Evolutionary conservation across 1,139 yeast genomes (phyloP), one percentile per base, ranked within the genome.

Genomic region (Yamadazyma epiphylla): DNA sequence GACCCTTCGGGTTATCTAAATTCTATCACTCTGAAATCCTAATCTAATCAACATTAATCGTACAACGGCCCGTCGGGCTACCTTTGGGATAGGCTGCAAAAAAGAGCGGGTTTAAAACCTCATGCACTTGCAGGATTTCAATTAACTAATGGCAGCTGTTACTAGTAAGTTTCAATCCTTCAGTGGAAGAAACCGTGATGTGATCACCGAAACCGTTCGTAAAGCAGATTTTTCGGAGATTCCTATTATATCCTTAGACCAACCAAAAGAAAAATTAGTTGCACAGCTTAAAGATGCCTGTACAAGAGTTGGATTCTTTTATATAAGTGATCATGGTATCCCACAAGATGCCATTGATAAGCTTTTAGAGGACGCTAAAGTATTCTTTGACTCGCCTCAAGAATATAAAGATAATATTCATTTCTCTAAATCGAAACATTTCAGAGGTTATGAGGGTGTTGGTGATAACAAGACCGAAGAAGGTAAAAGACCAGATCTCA

Each of bases 381-480:
- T n/a, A 4, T 41, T 41, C 31, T 41, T 41, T 31, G 26, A 38
- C 4, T 30, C 33, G 8, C 43, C 41, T 2, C 15, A 24, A 9
- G 40, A 40, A 27, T 35, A 22, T 4, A 38, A 39, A 22, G 22
- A 39, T 4, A 40, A 33, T 22, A 37, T 41, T 23, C 44, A 41
- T 29, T 41, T 40, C 22, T 37, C 42, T 13, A 38, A 40, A 20
- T 35, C 38, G 2, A 38, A 40, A 22, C 43, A 40, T 19, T 40
- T 40, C 20, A 29, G 45, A 29, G 45, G 45, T 4, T 41, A 41
- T 21, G 45, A 41, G 38, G 41, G 42, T 8, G 31, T 33, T 33
- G 45, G 45, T 7, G 45, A 41, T 25, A 41, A 41, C 25, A 31
- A 32, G 25, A 41, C 45, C 2, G 44, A 40, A 31, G 26, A 20